A percentile compares a stretch with the other conserved stretches of the same genome.
Conservation (phyloP, 495 filamentous ascomycete genomes). For the Pyronema domesticum region DNA sequence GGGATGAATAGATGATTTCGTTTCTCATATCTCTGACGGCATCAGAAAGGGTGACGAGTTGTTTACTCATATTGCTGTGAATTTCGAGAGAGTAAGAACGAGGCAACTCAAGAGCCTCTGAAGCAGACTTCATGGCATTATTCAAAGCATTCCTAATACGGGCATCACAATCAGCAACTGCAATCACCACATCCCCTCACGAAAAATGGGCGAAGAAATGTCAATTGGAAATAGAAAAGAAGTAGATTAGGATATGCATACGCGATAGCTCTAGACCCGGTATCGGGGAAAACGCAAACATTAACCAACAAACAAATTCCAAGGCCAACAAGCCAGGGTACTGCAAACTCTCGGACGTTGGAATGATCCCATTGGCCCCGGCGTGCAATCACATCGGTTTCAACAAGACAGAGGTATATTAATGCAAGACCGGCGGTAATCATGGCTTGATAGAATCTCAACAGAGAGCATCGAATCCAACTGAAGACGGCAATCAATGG, state of each 20-base stretch:
- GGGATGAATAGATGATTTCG: slow-evolving; percentile 35
- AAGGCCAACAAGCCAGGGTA: slow-evolving; percentile 41
- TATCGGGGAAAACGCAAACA: slow-evolving; percentile 33
- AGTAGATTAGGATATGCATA: slow-evolving; percentile 12
- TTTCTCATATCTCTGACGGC: slow-evolving; percentile 37
- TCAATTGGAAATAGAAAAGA: slow-evolving; percentile 3
- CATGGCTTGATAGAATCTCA: slow-evolving; percentile 36
- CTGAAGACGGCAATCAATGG: slow-evolving; percentile 34
- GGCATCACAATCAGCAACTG: slow-evolving; percentile 8
- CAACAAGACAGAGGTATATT: slow-evolving; percentile 35
- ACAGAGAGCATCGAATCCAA: slow-evolving; percentile 35
- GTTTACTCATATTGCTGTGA: slow-evolving; percentile 26
- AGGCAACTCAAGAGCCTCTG: slow-evolving; percentile 31
- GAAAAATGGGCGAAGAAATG: not conserved
- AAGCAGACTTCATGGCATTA: slow-evolving; percentile 23
- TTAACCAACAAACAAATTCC: slow-evolving; percentile 33
- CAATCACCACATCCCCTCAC: not conserved
- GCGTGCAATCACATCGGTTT: slow-evolving; percentile 24
- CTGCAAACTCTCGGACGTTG: slow-evolving; percentile 35
- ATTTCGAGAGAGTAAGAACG: slow-evolving; percentile 24
- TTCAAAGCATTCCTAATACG: slow-evolving; percentile 27
- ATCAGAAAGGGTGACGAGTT: slow-evolving; percentile 37
- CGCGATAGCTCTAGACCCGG: slow-evolving; percentile 35
- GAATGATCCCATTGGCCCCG: slow-evolving; percentile 25
- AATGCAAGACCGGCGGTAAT: slow-evolving; percentile 38